Base-by-base conservation (phyloP, 2,329 filamentous ascomycete genomes). In the Pseudocercospora fijiensis region DNA sequence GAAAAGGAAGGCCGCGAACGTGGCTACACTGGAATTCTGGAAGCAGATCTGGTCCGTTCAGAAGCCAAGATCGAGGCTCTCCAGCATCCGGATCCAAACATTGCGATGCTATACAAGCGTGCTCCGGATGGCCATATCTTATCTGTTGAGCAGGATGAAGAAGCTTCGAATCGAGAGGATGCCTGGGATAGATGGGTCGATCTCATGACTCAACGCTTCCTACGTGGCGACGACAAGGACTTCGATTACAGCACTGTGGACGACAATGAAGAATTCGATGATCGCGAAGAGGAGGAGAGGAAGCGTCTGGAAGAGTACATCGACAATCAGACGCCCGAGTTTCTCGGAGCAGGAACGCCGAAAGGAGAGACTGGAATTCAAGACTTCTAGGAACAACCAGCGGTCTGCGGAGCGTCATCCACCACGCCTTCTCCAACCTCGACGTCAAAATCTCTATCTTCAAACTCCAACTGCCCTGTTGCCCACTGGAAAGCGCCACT, bases 221-320 rank as follows among this genome's bases (percentile, higher is more conserved):
- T 96, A 28, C 79, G 83, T 20, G 92, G 92, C 0, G 83, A 83
- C 5, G 92, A 96, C 72, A 81, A 83, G 1, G 91, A 96, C 55
- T 94, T 96, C 71, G 88, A 94, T 65, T 96, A 96, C 73, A 76
- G 71, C 1, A 71, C 68, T 2, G 88, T 96, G 4, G 92, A 96
- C 73, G 79, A 80, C 37, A 87, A 90, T 71, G 88, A 92, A 28
- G 87, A 88, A 20, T 88, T 87, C 61, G 91, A 96, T 74, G 86
- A 88, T 76, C 74, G 78, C 81, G 76, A 83, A 73, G 81, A 85
- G 79, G 82, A 85, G 68, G 82, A 83, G 66, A 78, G 81, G n/a
- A 87, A 89, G 58, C 80, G 80, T 13, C 84, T 94, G 76, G 91
- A 96, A 41, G 83, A 83, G 20, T 96, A 90, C 80, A 93, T 96